Conservation (phyloP, 768 basidiomycete genomes). For the Boletus fagicola region DNA sequence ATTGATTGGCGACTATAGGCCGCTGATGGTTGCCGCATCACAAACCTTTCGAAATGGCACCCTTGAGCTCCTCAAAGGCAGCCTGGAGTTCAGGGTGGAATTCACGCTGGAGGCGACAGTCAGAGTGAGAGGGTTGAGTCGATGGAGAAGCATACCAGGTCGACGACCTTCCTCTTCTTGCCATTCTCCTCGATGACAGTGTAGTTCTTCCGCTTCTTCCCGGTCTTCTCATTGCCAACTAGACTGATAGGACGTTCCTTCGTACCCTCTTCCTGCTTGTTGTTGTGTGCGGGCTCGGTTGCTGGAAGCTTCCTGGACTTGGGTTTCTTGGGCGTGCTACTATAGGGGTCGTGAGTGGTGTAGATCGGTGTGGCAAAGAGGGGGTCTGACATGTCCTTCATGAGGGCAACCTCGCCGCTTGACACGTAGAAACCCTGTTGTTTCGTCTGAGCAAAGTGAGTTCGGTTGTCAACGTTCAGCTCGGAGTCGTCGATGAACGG, state of each 20-base stretch:
- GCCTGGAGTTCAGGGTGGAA: slow-evolving; percentile 72
- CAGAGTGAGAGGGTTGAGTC: background rate
- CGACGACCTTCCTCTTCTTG: slow-evolving; percentile 71
- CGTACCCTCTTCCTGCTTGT: slow-evolving; percentile 40
- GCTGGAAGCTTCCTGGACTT: slow-evolving; percentile 54
- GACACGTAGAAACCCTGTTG: slow-evolving; percentile 94
- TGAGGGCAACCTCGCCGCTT: slow-evolving; percentile 79
- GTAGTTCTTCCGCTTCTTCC: slow-evolving; percentile 56
- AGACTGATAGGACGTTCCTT: slow-evolving; percentile 52
- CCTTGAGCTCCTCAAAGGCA: slow-evolving; percentile 58
- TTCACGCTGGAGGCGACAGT: slow-evolving; percentile 41
- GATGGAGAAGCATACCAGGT: slow-evolving; percentile 46
- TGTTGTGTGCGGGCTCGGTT: slow-evolving; percentile 24
- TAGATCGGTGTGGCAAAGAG: background rate
- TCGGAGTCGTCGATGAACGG: slow-evolving; percentile 99
- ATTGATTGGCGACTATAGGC: background rate
- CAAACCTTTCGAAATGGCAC: slow-evolving; percentile 59
- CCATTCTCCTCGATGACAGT: slow-evolving; percentile 52
- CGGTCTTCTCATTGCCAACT: slow-evolving; percentile 38
- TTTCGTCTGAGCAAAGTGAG: slow-evolving; percentile 86
- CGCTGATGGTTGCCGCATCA: background rate
- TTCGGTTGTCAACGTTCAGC: slow-evolving; percentile 84
- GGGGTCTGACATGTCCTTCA: slow-evolving; percentile 63
- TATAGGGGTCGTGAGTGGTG: slow-evolving; percentile 22
- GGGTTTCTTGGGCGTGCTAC: slow-evolving; percentile 66